Evolutionary conservation across 192 early-diverging fungal species (phyloP).

Genomic region (Chytriomyces confervae): DNA sequence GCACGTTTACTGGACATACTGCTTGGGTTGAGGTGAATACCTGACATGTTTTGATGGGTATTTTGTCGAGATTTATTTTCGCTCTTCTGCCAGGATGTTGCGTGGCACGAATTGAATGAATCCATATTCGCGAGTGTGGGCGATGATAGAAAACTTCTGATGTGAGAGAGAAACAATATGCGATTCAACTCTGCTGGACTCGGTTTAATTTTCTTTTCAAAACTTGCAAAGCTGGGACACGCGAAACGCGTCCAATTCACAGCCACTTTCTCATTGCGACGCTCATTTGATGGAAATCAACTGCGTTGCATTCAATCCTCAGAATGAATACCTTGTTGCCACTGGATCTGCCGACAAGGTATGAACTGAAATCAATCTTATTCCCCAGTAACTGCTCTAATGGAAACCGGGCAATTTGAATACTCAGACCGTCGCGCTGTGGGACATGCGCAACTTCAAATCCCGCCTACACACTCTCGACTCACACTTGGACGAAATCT

Average conservation of each 20-base stretch:
- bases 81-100: conserved; percentile 76
- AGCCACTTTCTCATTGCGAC: conserved; percentile 72
- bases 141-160: conserved; percentile 89
- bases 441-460: conserved; percentile 95
- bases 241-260: conserved; percentile 65
- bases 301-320: conserved; percentile 91
- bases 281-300: conserved; percentile 94
- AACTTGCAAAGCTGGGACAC: conserved; percentile 84
- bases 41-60: not conserved
- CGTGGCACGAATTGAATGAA: conserved; percentile 85
- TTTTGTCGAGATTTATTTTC: not conserved
- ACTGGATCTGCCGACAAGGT: conserved; percentile 94
- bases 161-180: conserved; percentile 57
- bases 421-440: conserved; percentile 81
- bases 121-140: conserved; percentile 95
- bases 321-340: conserved; percentile 85
- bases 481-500: conserved; percentile 87
- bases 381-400: not conserved
- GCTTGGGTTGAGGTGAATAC: conserved; percentile 80
- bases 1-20: conserved; percentile 86
- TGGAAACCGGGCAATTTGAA: not conserved
- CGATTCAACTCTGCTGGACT: not conserved
- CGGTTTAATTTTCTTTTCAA: conserved; percentile 12
- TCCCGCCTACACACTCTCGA: conserved; percentile 84
- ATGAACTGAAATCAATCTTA: too few relatives aligned